Evolutionary conservation across 2,329 filamentous ascomycete genomes (phyloP).

Genomic region (Madurella mycetomatis): DNA sequence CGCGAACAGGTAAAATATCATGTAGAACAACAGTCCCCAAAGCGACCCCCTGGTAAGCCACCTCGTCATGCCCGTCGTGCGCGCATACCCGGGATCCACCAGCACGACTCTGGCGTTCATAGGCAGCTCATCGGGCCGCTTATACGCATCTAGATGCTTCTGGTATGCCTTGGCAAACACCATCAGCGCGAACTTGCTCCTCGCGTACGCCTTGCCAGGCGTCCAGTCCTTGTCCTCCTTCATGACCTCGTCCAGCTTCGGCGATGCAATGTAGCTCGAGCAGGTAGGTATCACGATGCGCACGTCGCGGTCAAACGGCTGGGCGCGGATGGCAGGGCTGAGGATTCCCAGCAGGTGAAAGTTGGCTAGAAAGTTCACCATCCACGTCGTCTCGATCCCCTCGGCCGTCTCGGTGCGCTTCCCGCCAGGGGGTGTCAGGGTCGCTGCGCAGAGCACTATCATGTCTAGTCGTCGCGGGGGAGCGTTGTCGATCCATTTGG

Average conservation of each 20-base stretch:
- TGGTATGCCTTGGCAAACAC: slow-evolving; percentile 87
- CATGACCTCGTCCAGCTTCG: slow-evolving; percentile 51
- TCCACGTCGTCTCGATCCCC: slow-evolving; percentile 85
- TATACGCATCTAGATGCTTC: slow-evolving; percentile 81
- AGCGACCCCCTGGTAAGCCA: slow-evolving; percentile 85
- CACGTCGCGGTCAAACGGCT: slow-evolving; percentile 91
- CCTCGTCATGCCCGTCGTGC: slow-evolving; percentile 81
- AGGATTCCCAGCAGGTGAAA: slow-evolving; percentile 92
- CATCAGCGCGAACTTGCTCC: slow-evolving; percentile 75
- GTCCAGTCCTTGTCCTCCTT: slow-evolving; percentile 47
- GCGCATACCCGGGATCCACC: slow-evolving; percentile 78
- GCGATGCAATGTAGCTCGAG: slow-evolving; percentile 77
- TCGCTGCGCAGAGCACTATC: slow-evolving; percentile 81
- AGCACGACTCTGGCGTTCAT: slow-evolving; percentile 80
- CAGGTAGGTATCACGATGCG: slow-evolving; percentile 83
- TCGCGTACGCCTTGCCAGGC: slow-evolving; percentile 55
- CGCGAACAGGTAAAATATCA: slow-evolving; percentile 71
- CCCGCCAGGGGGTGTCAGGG: slow-evolving; percentile 64
- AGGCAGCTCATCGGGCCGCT: slow-evolving; percentile 76
- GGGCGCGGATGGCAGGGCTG: slow-evolving; percentile 81
- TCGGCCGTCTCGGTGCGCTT: slow-evolving; percentile 62
- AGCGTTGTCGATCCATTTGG: slow-evolving; percentile 95
- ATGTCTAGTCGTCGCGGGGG: slow-evolving; percentile 86
- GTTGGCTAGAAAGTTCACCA: slow-evolving; percentile 91
- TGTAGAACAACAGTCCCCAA: slow-evolving; percentile 71